phyloP scores from a whole-genome alignment of 768 basidiomycete genomes.

The Calocera viscosa region DNA sequence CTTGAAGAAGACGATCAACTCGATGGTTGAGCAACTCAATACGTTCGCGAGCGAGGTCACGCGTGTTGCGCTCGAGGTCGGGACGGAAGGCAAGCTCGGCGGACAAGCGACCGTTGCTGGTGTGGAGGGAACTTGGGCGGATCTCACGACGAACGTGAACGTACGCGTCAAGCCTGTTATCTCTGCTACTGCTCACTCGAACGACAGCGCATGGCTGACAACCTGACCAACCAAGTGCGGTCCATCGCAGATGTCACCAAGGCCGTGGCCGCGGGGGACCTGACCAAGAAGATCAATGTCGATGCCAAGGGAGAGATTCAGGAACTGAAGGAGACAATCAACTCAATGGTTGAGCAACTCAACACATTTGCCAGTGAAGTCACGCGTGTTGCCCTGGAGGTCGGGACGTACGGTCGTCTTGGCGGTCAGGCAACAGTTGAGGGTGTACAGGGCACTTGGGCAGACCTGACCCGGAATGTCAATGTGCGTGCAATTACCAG shows the following conservation, averaged over 20 bases:
- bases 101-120: constrained; percentile 31
- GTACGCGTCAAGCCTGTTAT: constrained; percentile 31
- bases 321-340: constrained; percentile 33
- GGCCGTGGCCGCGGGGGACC: constrained; percentile 32
- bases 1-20: constrained; percentile 56
- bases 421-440: constrained; percentile 81
- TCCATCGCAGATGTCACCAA: constrained; percentile 31
- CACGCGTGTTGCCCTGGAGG: constrained; percentile 29
- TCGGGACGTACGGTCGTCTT: constrained; percentile 77
- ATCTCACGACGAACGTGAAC: constrained; percentile 48
- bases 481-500: not conserved
- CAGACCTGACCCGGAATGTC: constrained; percentile 41
- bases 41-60: not conserved
- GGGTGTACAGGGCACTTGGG: constrained; percentile 79
- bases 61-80: constrained; percentile 30
- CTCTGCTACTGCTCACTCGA: constrained; percentile 12
- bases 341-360: constrained; percentile 34
- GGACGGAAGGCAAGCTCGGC: constrained; percentile 34
- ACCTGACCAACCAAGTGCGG: constrained; percentile 33
- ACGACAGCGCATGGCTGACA: constrained; percentile 30
- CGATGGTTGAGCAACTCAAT: constrained; percentile 39
- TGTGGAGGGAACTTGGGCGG: constrained; percentile 32
- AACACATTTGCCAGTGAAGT: constrained; percentile 34
- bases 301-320: constrained; percentile 39
- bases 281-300: constrained; percentile 34